phyloP scores from a whole-genome alignment of 441 rosid species.

The Erodium moschatum region DNA sequence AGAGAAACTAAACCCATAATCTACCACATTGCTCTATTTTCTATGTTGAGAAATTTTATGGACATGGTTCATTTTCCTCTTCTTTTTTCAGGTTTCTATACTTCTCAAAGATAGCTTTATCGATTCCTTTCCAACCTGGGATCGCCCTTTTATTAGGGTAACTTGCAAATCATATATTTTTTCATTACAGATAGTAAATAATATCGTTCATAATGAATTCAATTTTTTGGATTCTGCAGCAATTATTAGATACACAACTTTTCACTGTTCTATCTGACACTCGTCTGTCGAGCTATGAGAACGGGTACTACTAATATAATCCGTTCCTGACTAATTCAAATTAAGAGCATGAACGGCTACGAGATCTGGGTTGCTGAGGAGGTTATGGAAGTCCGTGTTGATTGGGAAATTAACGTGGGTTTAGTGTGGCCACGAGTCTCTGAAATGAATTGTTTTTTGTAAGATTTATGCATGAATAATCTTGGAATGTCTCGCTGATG shows the following conservation, averaged over 20 bases:
- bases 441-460: not conserved
- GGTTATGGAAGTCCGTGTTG: not conserved
- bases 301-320: constrained; percentile 33
- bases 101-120: constrained; percentile 89
- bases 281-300: constrained; percentile 68
- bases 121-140: constrained; percentile 75
- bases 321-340: not conserved
- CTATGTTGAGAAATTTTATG: not conserved
- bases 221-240: constrained; percentile 36
- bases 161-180: not conserved
- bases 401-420: not conserved
- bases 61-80: not conserved
- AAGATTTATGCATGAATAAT: no score
- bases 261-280: constrained; percentile 73
- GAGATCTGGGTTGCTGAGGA: not conserved
- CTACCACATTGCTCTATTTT: not conserved
- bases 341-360: not conserved
- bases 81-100: constrained; percentile 64
- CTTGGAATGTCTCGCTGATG: not conserved
- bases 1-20: constrained; percentile 21
- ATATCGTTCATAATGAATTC: not conserved
- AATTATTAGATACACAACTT: constrained; percentile 80
- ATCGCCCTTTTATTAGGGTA: constrained; percentile 80
- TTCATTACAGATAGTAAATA: no score
- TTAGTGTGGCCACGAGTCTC: not conserved